Evolutionary conservation across 345 rosid genomes (phyloP), one percentile per base, ranked within the genome.

Genomic region (Citrus australasica): DNA sequence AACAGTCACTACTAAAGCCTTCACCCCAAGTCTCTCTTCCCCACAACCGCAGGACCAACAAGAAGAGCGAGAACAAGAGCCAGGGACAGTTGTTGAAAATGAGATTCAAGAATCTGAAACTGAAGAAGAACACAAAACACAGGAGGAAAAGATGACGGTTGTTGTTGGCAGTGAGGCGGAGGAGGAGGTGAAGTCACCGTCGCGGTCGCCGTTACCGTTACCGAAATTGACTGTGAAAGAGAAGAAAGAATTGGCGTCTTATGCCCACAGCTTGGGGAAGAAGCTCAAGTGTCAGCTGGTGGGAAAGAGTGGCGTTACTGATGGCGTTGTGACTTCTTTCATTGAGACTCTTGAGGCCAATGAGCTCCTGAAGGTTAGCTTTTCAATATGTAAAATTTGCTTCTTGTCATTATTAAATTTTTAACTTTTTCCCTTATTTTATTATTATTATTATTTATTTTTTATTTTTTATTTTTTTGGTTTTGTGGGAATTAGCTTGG

Each of bases 251-350:
- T 73, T 85, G 59, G 82, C 86, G 14, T 83, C 86, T 25, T 80
- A 83, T 68, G 88, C 86, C 4, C 81, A 82, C 66, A 81, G 85
- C 16, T 75, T 85, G 60, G 87, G 87, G 55, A 80, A 82, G 80
- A 82, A 80, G 64, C 77, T 85, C 53, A 82, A 75, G 80, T 69
- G 72, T 35, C 87, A 85, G 69, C 24, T 76, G 13, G 83, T 82
- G 75, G 87, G 87, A 40, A 85, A 85, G 82, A 75, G 82, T 58
- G 87, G 85, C 67, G 82, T 82, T 17, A 85, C 85, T 24, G 84
- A 78, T 4, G 76, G 59, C 66, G 76, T 85, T 22, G 85, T 67
- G 3, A 5, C 82, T 53, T 72, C 85, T 46, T 85, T 85, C 53
- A 35, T 82, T 27, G 86, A 83, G 72, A 81, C 78, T 67, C 88